Evolutionary conservation across 2,329 filamentous ascomycete species (phyloP).

Genomic region (Ilyonectria robusta): DNA sequence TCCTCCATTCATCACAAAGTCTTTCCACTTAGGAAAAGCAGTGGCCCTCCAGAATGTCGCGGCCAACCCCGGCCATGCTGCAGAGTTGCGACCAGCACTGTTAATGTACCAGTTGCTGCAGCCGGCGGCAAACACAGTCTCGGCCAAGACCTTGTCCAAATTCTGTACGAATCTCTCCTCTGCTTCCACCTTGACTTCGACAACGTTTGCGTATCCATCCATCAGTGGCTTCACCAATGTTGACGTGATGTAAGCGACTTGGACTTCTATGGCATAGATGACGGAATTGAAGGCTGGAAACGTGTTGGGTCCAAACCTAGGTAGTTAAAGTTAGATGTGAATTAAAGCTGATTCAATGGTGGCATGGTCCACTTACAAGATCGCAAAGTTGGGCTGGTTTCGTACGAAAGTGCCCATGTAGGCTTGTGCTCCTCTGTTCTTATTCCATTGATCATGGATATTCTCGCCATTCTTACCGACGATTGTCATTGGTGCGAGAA

Average conservation of each 20-base stretch:
- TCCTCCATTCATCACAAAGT: not conserved
- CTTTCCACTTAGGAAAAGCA: not conserved
- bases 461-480: constrained; percentile 38
- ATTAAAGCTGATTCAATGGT: not conserved
- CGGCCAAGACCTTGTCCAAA: constrained; percentile 50
- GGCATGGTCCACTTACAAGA: constrained; percentile 34
- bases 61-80: constrained; percentile 24
- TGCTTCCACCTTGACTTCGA: constrained; percentile 44
- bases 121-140: constrained; percentile 54
- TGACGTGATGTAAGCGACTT: constrained; percentile 38
- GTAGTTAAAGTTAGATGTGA: not conserved
- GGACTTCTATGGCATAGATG: constrained; percentile 47
- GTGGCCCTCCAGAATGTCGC: constrained; percentile 14
- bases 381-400: constrained; percentile 51
- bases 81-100: constrained; percentile 52
- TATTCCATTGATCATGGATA: constrained; percentile 47
- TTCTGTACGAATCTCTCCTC: constrained; percentile 50
- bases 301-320: constrained; percentile 29
- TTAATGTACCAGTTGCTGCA: constrained; percentile 61
- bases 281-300: constrained; percentile 48
- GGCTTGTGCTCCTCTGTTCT: constrained; percentile 47
- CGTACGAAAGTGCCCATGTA: constrained; percentile 50
- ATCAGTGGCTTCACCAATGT: constrained; percentile 25
- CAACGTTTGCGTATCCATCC: constrained; percentile 12
- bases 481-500: constrained; percentile 47